Evolutionary conservation across 768 basidiomycete genomes (phyloP), one percentile per base, ranked within the genome.

Genomic region (Pilatotrama ljubarskyi): DNA sequence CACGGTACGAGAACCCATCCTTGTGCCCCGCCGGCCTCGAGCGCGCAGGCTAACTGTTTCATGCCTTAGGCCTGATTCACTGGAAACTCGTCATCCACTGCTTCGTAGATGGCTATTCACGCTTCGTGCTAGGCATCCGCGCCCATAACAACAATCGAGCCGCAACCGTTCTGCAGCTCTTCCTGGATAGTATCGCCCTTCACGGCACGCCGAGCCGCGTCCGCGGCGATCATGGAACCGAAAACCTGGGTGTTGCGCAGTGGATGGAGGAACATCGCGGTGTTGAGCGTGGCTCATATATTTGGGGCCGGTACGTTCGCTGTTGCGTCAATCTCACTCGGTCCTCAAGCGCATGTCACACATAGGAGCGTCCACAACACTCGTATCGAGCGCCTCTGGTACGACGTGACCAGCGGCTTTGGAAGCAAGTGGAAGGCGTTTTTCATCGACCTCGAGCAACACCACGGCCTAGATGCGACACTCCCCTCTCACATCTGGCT

Each of bases 31-130:
- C n/a, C n/a, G n/a, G n/a, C n/a, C n/a, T n/a, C n/a, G n/a, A n/a
- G n/a, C n/a, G 72, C 48, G 14, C 38, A 5, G 70, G 72, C 3
- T 54, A 69, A 6, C 66, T 17, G 50, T 62, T 17, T 66, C 70
- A 72, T 58, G 63, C 66, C 37, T 69, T 72, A 60, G 72, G 72
- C 2, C 70, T 77, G 18, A 78, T 78, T 47, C 63, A 42, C 8
- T 78, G 68, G 66, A 70, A 70, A 40, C 70, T 77, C 42, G 74
- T 78, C 2, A 73, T 73, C 2, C 78, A 79, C 64, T 72, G 72
- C 3, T 78, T 77, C 51, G 72, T 80, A 9, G 78, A 81, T 69
- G 78, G 80, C 2, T 73, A 75, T 51, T 73, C 8, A 64, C 75
- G 26, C 63, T 43, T 25, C 20, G 41, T 53, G 17, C 14, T 20